These are phyloP conservation scores for Heliamphora pulchella DNA, from an alignment of 179 eudicot genomes.

Conservation along the genomic window DNA sequence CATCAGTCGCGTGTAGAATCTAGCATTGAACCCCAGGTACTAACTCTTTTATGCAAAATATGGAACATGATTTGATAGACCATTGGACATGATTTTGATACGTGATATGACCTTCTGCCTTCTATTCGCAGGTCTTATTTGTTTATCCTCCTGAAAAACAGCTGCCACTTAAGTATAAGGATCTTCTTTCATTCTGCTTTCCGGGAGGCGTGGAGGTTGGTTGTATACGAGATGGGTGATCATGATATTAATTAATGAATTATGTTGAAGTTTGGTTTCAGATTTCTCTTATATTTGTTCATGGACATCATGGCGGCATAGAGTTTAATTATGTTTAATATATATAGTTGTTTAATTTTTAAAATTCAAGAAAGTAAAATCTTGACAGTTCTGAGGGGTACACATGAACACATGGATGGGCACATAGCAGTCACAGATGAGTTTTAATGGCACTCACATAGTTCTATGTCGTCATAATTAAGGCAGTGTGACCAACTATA, in stretches of 20 bases:
- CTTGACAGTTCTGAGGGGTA: neutral
- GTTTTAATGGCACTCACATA: neutral
- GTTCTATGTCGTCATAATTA: neutral
- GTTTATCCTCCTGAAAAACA: slow-evolving; percentile 92
- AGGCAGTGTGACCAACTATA: neutral
- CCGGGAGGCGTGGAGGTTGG: slow-evolving; percentile 95
- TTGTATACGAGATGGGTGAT: neutral
- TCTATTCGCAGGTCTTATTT: slow-evolving; percentile 72
- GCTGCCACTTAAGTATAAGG: slow-evolving; percentile 77
- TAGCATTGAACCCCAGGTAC: slow-evolving; percentile 89
- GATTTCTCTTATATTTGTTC: neutral
- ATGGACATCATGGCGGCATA: neutral
- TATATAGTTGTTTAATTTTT: neutral
- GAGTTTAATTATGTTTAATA: too few species aligned
- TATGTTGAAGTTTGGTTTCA: neutral
- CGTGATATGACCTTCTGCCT: slow-evolving; percentile 12
- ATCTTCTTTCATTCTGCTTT: slow-evolving; percentile 95
- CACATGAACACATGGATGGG: neutral
- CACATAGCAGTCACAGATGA: neutral
- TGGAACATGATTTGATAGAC: neutral
- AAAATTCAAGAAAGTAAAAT: neutral
- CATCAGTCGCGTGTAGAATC: slow-evolving; percentile 65
- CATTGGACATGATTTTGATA: neutral
- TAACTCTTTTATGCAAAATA: slow-evolving; percentile 10
- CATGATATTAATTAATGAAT: neutral